Base-by-base conservation (phyloP, 495 filamentous ascomycete species). In the Penicillium longicatenatum region DNA sequence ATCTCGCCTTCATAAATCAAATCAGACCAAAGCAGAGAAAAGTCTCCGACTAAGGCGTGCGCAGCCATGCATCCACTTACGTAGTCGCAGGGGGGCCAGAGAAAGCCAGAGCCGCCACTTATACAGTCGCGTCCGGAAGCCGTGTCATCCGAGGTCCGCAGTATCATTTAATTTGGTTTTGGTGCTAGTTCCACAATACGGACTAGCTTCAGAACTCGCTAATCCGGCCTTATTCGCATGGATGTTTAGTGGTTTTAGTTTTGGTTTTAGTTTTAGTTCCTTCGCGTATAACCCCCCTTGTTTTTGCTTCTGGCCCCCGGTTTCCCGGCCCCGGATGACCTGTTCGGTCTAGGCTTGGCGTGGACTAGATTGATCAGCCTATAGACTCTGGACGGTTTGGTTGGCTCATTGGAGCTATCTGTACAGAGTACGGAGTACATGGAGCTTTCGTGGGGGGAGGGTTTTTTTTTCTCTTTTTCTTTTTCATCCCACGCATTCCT, bases 61-160 rank as follows among this genome's bases (percentile, higher is more conserved):
- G 33, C 48, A 20, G 33, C 30, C 48, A 37, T 37, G 48, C 43
- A 46, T 51, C 30, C 48, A 51, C 48, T 37, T 51, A 51, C 48
- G 48, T 51, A 51, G 48, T 39, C 17, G n/a, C n/a, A 10, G 22
- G 43, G 41, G 21, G 43, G 20, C 43, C 9, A 46, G 2, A 39
- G 16, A 39, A 39, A 39, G 14, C 37, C 16, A 39, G 16, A 39
- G 37, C 37, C 37, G 37, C 37, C 37, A 39, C 37, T 17, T 39
- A 17, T 39, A 39, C 37, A 44, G 41, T 44, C n/a, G 41, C 41
- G n/a, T n/a, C 12, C 17, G 6, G 17, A 6, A 7, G 48, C n/a
- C 30, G 26, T 19, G 19, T 22, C 31, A 33, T 37, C 49, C 26
- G 19, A n/a, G n/a, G 20, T 14, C 26, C 26, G 12, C 9, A 35